Base-by-base conservation (phyloP, 1,139 yeast genomes). In the Meyerozyma smithsonii region DNA sequence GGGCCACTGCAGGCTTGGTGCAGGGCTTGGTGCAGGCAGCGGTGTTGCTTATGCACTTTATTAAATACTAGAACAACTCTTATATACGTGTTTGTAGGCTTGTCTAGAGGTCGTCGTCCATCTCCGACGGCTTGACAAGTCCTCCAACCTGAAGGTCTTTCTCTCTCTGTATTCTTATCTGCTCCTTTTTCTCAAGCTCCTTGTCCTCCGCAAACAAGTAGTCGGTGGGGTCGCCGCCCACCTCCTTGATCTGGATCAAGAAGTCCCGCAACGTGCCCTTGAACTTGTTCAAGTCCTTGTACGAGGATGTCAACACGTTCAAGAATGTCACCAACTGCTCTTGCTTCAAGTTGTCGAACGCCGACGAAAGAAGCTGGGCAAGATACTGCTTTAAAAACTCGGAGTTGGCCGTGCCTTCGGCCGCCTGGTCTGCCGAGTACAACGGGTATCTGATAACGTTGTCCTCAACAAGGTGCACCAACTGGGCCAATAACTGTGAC, bases 201-300 rank as follows among this genome's bases (percentile, higher is more conserved):
- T 83, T 84, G 56, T 92, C 98, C 58, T 92, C 98, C 15, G 95
- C 96, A 66, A 84, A 94, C 60, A 92, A 72, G 60, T 92, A 94
- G 60, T 89, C 97, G 25, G 95, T 86, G 38, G 85, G 75, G 60
- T 88, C 96, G 37, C 98, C 98, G 46, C 97, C 98, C 58, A 77
- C 81, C 64, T 92, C 96, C 65, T 89, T 89, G 60, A 92, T 86
- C 69, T 92, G 97, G 36, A 94, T 95, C 61, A 94, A 75, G 77
- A 94, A 94, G 65, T 94, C 99, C 64, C 98, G 83, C 53, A 94
- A 72, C 3, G 86, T 83, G 41, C 88, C 88, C 64, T 82, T 82
- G 70, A 94, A 92, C 60, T 81, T 84, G 48, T 66, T 61, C 47
- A 83, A 81, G 53, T 88, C 95, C 46, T 75, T 79, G 59, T 88